Percentiles rank a stretch among this genome's conserved stretches.
Evolutionary conservation across 176 grass and related monocot genomes (phyloP).

Genomic region (Zea luxurians): DNA sequence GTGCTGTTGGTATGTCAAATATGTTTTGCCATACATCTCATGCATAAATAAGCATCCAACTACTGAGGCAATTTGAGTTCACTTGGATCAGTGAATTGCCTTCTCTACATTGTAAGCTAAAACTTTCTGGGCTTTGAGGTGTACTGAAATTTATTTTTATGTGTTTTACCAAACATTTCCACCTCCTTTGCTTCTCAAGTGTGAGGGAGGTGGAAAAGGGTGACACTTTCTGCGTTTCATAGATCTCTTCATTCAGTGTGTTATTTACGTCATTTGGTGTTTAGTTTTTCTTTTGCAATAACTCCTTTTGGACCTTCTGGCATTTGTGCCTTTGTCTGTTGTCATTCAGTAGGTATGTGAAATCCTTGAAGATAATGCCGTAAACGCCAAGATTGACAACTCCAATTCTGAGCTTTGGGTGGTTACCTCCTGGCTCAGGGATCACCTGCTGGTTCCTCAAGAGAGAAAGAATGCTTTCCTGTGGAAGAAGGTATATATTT

Average conservation of each 20-base stretch:
- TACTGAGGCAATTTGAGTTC: constrained; percentile 8
- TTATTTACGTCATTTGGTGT: not conserved
- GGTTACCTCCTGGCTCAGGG: constrained; percentile 81
- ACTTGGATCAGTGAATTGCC: not conserved
- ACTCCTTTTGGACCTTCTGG: not conserved
- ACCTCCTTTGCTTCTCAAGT: not conserved
- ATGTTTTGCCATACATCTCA: not conserved
- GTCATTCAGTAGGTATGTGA: constrained; percentile 75
- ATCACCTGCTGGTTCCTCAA: constrained; percentile 72
- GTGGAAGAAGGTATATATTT: constrained; percentile 83
- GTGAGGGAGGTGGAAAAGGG: not conserved
- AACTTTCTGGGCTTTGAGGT: not conserved
- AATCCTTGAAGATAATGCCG: constrained; percentile 81
- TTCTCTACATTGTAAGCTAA: not conserved
- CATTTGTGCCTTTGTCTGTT: constrained; percentile 25
- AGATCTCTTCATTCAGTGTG: not conserved
- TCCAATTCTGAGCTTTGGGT: constrained; percentile 60
- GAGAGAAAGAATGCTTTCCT: constrained; percentile 70
- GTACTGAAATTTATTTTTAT: not conserved
- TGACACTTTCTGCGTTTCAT: not conserved
- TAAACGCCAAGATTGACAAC: constrained; percentile 38
- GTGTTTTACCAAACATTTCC: constrained; percentile 8
- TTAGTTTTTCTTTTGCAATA: not conserved
- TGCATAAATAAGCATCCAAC: not conserved
- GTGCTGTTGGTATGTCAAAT: not conserved